Percentiles rank a stretch among this genome's conserved stretches.
Conservation (phyloP, 345 rosid species). For the Punica granatum region DNA sequence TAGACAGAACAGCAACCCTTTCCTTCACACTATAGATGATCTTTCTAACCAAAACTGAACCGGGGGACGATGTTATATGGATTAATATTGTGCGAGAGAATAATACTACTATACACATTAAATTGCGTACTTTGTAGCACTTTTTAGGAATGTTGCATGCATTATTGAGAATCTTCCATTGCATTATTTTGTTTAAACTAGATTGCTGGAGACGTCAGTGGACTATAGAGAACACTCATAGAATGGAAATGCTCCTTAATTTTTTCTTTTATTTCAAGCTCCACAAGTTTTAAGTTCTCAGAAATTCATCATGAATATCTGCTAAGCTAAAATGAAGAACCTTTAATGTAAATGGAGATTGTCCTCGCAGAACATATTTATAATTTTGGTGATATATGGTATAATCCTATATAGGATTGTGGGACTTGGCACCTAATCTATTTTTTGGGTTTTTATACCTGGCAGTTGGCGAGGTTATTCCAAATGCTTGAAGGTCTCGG, state of each 20-base stretch:
- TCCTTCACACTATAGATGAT: too few relatives aligned
- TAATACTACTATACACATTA: neutral
- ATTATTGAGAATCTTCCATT: neutral
- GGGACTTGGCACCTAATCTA: neutral
- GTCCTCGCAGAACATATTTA: neutral
- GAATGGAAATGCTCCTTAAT: neutral
- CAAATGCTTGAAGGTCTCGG: constrained; percentile 93
- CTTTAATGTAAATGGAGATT: neutral
- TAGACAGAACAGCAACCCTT: too few relatives aligned
- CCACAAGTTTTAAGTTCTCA: neutral
- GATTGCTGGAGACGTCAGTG: neutral
- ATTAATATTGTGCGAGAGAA: too few relatives aligned
- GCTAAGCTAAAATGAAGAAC: neutral
- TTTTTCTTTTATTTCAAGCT: neutral
- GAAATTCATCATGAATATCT: neutral
- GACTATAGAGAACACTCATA: neutral
- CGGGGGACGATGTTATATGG: too few relatives aligned
- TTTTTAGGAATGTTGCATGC: neutral
- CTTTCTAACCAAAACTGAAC: too few relatives aligned
- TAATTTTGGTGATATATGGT: neutral
- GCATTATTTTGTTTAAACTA: neutral
- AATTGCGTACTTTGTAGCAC: neutral
- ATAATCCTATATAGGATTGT: neutral
- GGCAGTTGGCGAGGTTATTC: constrained; percentile 80
- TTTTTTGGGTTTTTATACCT: neutral